phyloP scores from a whole-genome alignment of 305 asterid genomes.

The Solanum aculeatissimum region DNA sequence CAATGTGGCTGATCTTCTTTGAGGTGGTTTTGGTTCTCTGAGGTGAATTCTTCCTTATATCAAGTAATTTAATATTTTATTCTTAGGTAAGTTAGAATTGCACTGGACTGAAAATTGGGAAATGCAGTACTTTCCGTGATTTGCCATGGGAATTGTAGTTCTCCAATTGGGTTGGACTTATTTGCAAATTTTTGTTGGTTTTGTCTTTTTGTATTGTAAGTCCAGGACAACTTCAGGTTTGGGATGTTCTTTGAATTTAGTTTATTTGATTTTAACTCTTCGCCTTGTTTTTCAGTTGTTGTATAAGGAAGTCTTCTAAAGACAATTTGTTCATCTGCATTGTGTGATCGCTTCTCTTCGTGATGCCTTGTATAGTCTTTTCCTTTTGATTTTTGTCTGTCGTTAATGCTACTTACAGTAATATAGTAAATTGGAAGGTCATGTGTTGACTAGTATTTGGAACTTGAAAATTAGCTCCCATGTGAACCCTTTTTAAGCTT shows the following conservation, averaged over 20 bases:
- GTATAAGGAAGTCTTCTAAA: not conserved
- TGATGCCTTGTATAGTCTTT: not conserved
- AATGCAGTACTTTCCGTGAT: slow-evolving; percentile 24
- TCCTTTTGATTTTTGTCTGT: not conserved
- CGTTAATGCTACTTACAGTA: not conserved
- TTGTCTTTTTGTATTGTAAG: slow-evolving; percentile 22
- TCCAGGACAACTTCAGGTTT: slow-evolving; percentile 18
- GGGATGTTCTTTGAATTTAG: slow-evolving; percentile 16
- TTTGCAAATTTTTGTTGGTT: slow-evolving; percentile 33
- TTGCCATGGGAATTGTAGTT: slow-evolving; percentile 19
- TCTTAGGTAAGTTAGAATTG: slow-evolving; percentile 26
- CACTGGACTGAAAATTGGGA: slow-evolving; percentile 10
- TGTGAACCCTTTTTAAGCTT: not conserved
- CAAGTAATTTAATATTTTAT: slow-evolving; percentile 19
- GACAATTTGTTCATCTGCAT: not conserved
- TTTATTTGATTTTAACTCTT: not conserved
- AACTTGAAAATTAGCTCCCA: not conserved
- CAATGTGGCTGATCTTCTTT: slow-evolving; percentile 86
- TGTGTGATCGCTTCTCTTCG: not conserved
- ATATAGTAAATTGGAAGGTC: not conserved
- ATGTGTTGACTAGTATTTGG: not conserved
- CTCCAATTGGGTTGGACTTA: slow-evolving; percentile 27
- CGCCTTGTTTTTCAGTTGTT: not conserved
- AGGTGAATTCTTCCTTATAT: slow-evolving; percentile 18
- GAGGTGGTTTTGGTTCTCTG: slow-evolving; percentile 14